These are phyloP conservation scores for Abelmoschus esculentus DNA, from an alignment of 345 rosid species.

Conservation along the genomic window DNA sequence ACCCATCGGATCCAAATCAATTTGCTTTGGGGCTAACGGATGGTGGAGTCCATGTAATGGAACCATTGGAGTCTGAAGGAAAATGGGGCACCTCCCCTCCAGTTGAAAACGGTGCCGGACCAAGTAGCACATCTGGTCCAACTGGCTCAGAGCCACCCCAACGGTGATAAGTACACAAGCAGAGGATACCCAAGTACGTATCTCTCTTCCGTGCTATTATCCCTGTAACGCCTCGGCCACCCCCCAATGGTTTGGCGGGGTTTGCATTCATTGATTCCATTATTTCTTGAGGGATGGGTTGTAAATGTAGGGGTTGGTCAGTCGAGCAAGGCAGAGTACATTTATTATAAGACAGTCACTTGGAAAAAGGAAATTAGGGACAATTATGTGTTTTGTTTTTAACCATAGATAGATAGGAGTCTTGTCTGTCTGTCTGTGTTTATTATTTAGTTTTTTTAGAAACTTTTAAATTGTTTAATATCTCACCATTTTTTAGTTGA, in stretches of 20 bases:
- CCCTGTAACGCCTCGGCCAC: background rate
- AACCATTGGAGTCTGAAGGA: slow-evolving; percentile 67
- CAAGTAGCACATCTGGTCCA: slow-evolving; percentile 39
- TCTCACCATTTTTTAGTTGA: background rate
- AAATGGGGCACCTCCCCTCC: slow-evolving; percentile 87
- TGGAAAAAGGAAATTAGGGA: background rate
- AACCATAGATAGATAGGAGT: background rate
- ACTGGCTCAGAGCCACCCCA: slow-evolving; percentile 48
- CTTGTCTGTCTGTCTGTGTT: background rate
- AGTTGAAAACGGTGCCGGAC: slow-evolving; percentile 60
- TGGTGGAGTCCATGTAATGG: slow-evolving; percentile 57
- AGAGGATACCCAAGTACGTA: background rate
- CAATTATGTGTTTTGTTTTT: background rate
- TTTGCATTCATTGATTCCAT: background rate
- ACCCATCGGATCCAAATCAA: slow-evolving; percentile 64
- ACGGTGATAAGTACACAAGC: slow-evolving; percentile 27
- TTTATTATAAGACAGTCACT: background rate
- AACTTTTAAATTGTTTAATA: background rate
- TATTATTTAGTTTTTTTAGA: background rate
- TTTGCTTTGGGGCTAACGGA: slow-evolving; percentile 71
- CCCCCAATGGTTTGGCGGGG: background rate
- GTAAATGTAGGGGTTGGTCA: background rate
- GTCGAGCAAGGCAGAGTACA: too few species aligned
- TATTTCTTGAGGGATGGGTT: background rate
- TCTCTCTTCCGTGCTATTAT: slow-evolving; percentile 13